Base-by-base conservation (phyloP, 208 protist genomes). In the Polymyxa betae region DNA sequence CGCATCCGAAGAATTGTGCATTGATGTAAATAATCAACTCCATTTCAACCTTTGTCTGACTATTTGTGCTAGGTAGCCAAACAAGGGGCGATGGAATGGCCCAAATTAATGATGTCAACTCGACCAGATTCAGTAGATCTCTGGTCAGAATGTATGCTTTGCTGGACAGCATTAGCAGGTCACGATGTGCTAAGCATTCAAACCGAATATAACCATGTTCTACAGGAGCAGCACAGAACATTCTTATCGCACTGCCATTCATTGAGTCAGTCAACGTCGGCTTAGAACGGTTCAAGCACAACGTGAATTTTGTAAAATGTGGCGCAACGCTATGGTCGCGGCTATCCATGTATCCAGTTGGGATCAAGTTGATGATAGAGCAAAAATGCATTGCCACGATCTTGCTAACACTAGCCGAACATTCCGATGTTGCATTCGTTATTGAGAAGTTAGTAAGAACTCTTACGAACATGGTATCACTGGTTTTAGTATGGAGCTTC, bases 361-460 rank as follows among this genome's bases (percentile, higher is more conserved):
- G 72, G 35, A 82, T n/a, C 72, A 35, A n/a, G 72, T n/a, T 38
- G n/a, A 82, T 82, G 72, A 5, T 82, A 35, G 72, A 82, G 12
- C n/a, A 82, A 5, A 5, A n/a, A 5, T 82, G 72, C n/a, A 82
- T 82, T 20, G 12, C 5, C 72, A 5, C 16, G 12, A 82, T 82
- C 35, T 43, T 82, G 72, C n/a, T 43, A 12, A 20, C 72, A 12
- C 72, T 82, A 43, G 40, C 72, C 5, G 72, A 5, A 5, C 5
- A 82, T 43, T 82, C 72, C 35, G 72, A 82, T 43, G 5, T n/a
- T n/a, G 72, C 72, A 5, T 20, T 82, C n/a, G n/a, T 82, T 20
- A 43, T 82, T 20, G 72, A 82, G n/a, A 82, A 82, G 72, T 82
- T 82, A 20, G 72, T 82, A 5, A 35, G 72, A 35, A 43, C 72